Base-by-base conservation (phyloP, 495 filamentous ascomycete species). In the Letharia lupina region DNA sequence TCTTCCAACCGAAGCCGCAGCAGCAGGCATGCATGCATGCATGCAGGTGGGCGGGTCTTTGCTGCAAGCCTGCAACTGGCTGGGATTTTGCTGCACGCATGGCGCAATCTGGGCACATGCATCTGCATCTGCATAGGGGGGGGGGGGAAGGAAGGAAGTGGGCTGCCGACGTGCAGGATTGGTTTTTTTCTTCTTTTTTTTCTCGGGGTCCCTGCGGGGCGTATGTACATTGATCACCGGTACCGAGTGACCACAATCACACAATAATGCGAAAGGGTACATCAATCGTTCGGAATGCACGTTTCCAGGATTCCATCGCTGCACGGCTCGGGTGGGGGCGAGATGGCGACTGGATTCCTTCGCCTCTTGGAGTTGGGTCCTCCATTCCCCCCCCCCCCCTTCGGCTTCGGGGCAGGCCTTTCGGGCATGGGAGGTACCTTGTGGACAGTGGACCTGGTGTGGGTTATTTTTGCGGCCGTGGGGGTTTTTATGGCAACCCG, bases 61-160 rank as follows among this genome's bases (percentile, higher is more conserved):
- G 23, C 23, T 28, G 23, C 23, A 28, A 28, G 16, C 15, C 44
- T 47, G 44, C 44, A 47, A 10, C 41, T 13, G 41, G 41, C 12
- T 20, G 44, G 44, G 44, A 45, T 10, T 47, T 20, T n/a, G 45
- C 48, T 52, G 48, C 48, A 52, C 23, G 48, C 48, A 57, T 57
- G 54, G 54, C 54, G 54, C 54, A 57, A 57, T 57, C 54, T 16
- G 54, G 54, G 54, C 54, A 57, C 54, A 15, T 57, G 54, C 54
- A 37, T 57, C 18, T 33, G 52, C 48, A 52, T 31, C 5, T 57
- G 54, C 47, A 50, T 50, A 9, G 13, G 3, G 48, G 37, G 23
- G 23, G 23, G 23, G 23, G 23, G 23, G 1, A 28, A 28, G 23
- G 23, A 28, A 28, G 23, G 23, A 28, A 28, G 23, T 28, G 23